phyloP scores from a whole-genome alignment of 148 eudicot species.

The Rhododendron simsii region DNA sequence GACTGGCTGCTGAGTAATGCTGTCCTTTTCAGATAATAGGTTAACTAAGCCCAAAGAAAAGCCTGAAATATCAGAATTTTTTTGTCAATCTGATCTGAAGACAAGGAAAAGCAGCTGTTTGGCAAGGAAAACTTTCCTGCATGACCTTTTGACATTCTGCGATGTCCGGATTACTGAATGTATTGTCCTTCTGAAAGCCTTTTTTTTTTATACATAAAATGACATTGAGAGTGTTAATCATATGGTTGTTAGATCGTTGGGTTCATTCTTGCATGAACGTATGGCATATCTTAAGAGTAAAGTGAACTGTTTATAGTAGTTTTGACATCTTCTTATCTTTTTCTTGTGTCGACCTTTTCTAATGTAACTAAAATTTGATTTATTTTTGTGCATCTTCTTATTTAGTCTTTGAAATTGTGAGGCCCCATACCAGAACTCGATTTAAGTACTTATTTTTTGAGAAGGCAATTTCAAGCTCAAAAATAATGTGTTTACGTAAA shows the following conservation, averaged over 20 bases:
- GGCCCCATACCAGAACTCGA: too few species aligned
- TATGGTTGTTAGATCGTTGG: not conserved
- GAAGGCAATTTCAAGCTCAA: too few species aligned
- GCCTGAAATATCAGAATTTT: slow-evolving; percentile 11
- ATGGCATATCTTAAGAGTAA: not conserved
- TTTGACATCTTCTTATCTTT: not conserved
- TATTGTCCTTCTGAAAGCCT: slow-evolving; percentile 21
- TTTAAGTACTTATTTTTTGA: too few species aligned
- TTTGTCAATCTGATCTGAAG: slow-evolving; percentile 18
- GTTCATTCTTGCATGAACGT: not conserved
- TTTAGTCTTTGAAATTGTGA: not conserved
- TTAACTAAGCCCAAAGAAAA: slow-evolving; percentile 8
- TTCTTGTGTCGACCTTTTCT: not conserved
- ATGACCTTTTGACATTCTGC: slow-evolving; percentile 49
- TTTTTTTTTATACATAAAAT: not conserved
- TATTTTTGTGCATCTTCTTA: not conserved
- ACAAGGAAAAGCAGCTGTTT: slow-evolving; percentile 24
- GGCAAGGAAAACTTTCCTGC: slow-evolving; percentile 30
- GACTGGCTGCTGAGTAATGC: slow-evolving; percentile 9
- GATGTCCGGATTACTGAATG: slow-evolving; percentile 65
- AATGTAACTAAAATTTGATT: not conserved
- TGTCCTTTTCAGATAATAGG: slow-evolving; percentile 15
- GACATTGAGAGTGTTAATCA: not conserved
- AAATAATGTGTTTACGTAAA: too few species aligned
- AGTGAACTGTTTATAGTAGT: not conserved